Base-by-base conservation (phyloP, 192 early-diverging fungal species). In the Fimicolochytrium jonesii region DNA sequence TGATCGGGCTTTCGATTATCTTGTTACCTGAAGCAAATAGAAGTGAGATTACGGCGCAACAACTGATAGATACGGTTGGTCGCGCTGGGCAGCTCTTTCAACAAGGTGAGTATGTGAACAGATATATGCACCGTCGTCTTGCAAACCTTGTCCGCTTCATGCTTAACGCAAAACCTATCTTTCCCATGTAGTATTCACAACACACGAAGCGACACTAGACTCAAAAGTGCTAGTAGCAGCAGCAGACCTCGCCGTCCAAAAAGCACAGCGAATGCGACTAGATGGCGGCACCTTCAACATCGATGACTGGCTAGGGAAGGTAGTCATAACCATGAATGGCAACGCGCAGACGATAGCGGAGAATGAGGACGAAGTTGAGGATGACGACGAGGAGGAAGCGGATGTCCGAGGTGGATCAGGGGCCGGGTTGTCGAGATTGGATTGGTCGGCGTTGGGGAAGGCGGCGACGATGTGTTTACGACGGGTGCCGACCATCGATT, bases 201-300 rank as follows among this genome's bases (percentile, higher is more conserved):
- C 91, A 0, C 84, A 90, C 25, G 95, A 98, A 78, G 92, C 92
- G 10, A 83, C 88, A 0, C 73, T 98, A 26, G 93, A 98, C 82
- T 86, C 92, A n/a, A 80, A 80, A 9, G 66, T 94, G 2, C 75
- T 98, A 18, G 78, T 93, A 7, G 52, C 85, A 13, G 82, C 89
- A 0, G 84, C 91, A 1, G 87, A 90, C 53, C 60, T 93, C 26
- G 80, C 82, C 37, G 83, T 84, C 9, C 84, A 91, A 70, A 91
- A 87, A 42, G 88, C 88, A 4, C 81, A 87, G 47, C 81, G 86
- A 50, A 77, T 95, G 69, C 82, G 84, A 6, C 74, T 92, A 31
- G 88, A 90, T 48, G 79, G 80, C 28, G 79, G 85, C 13, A 74
- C 78, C 1, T 91, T 96, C 60, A 87, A 92, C 64, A 62, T 87